Evolutionary conservation across 176 grass and related monocot species (phyloP).

Genomic region (Aegilops longissima): DNA sequence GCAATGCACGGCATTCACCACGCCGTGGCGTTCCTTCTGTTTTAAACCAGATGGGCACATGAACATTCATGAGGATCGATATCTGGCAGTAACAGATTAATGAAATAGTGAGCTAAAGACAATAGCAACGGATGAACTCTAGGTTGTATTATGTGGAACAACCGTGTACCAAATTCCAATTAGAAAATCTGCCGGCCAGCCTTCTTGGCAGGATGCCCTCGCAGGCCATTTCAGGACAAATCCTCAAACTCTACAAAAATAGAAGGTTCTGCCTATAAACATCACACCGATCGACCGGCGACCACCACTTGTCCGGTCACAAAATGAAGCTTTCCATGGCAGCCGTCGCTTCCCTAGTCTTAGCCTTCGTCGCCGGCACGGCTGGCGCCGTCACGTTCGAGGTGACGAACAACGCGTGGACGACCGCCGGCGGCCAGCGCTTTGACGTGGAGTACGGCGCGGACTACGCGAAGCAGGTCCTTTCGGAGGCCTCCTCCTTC

Average conservation of each 20-base stretch:
- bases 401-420: constrained; percentile 45
- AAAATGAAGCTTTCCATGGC: neutral
- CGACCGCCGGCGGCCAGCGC: constrained; percentile 42
- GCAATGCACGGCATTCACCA: neutral
- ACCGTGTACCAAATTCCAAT: neutral
- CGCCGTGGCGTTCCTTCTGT: too few relatives aligned
- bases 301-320: neutral
- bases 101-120: neutral
- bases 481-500: neutral
- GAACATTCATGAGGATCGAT: neutral
- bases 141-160: neutral
- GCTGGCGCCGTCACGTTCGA: constrained; percentile 30
- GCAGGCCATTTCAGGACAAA: neutral
- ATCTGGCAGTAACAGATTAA: neutral
- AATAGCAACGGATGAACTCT: neutral
- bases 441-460: constrained; percentile 11
- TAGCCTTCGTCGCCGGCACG: neutral
- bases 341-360: neutral
- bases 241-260: neutral
- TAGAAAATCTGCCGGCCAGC: neutral
- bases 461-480: neutral
- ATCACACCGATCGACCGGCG: neutral
- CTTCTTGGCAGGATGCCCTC: neutral
- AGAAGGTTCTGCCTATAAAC: constrained; percentile 1
- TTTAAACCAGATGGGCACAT: neutral